Conservation (phyloP, 192 early-diverging fungal genomes). For the Podila verticillata region DNA sequence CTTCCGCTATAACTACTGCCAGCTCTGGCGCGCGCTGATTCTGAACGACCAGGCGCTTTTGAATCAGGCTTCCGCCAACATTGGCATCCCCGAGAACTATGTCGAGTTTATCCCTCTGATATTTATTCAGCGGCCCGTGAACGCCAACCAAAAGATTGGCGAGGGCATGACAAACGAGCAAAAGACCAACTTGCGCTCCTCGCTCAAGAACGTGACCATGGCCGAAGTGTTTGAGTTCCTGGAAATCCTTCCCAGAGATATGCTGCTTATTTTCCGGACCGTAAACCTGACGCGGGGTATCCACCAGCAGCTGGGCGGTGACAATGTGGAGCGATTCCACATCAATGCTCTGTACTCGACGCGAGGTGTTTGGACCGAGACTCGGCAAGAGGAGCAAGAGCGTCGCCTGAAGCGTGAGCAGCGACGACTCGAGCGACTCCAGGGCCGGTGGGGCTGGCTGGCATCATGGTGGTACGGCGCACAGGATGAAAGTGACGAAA, state of each 20-base stretch:
- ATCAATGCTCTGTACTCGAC: slow-evolving; percentile 58
- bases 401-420: slow-evolving; percentile 30
- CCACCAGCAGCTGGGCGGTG: slow-evolving; percentile 59
- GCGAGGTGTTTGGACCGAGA: slow-evolving; percentile 60
- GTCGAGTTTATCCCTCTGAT: slow-evolving; percentile 56
- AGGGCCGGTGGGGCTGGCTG: slow-evolving; percentile 31
- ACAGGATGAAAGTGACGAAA: slow-evolving; percentile 30
- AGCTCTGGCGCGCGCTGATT: slow-evolving; percentile 60
- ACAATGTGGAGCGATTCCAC: slow-evolving; percentile 57
- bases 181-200: slow-evolving; percentile 24
- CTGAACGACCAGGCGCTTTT: slow-evolving; percentile 52
- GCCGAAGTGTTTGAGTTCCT: slow-evolving; percentile 62
- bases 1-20: slow-evolving; percentile 61
- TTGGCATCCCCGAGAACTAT: slow-evolving; percentile 53
- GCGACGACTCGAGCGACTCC: slow-evolving; percentile 14
- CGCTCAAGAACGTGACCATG: slow-evolving; percentile 55
- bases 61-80: slow-evolving; percentile 20
- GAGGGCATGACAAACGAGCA: slow-evolving; percentile 53
- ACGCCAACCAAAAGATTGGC: slow-evolving; percentile 45
- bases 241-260: slow-evolving; percentile 61
- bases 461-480: slow-evolving; percentile 37
- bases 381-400: slow-evolving; percentile 43
- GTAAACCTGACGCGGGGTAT: slow-evolving; percentile 61
- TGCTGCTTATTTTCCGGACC: slow-evolving; percentile 62
- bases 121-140: slow-evolving; percentile 56